Base-by-base conservation (phyloP, 805 yeast species). In the Komagataella pseudopastoris region DNA sequence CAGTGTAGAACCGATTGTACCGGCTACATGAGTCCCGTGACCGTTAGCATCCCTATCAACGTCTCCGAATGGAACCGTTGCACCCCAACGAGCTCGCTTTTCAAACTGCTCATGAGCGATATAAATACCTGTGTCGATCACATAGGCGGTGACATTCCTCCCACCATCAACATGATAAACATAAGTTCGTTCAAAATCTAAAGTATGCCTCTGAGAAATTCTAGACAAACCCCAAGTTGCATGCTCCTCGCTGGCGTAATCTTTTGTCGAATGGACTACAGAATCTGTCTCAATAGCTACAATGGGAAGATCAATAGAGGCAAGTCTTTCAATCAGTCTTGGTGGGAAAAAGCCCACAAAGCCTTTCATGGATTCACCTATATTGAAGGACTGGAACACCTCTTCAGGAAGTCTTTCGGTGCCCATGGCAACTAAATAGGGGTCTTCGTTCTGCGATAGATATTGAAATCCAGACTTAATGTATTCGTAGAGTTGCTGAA, bases 11-110 rank as follows among this genome's bases (percentile, higher is more conserved):
- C 91, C 96, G 51, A 88, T 76, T 10, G 88, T 70, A 3, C 96
- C 96, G 0, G 96, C 95, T 48, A 90, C 95, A 65, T 89, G 96
- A 1, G 96, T 88, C 0, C 96, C 97, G 63, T 89, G 97, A 0
- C 96, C 96, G 58, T 67, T 67, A 62, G 89, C 96, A 3, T 59
- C 52, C 3, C 16, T 47, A 6, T 86, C 88, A 1, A 70, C 60
- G 1, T 80, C 78, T 6, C 39, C 39, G 14, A 10, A 30, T 0
- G 88, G 81, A 53, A 81, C 77, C 59, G 83, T 86, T 6, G 70
- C 74, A 0, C 89, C 90, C 53, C 65, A 61, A 6, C 56, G 58
- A 6, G 83, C 87, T 51, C 91, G 67, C 0, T 80, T 81, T 58
- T 75, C 82, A 60, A 85, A 73, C 46, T 82, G 84, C n/a, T 76